phyloP scores from a whole-genome alignment of 805 yeast genomes.

The Candida germanica region DNA sequence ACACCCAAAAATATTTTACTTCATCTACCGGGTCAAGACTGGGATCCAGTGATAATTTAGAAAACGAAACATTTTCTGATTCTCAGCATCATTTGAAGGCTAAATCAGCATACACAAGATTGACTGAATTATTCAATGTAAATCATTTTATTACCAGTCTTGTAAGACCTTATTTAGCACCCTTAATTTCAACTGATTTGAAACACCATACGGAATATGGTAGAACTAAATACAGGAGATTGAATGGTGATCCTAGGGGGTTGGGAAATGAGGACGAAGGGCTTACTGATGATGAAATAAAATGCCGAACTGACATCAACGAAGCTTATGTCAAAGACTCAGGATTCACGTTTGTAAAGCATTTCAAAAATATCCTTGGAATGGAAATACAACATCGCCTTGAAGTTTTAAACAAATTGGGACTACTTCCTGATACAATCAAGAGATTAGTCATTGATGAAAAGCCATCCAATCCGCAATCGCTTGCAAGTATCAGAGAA shows the following conservation, averaged over 20 bases:
- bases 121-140: conserved; percentile 91
- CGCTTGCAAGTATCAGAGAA: conserved; percentile 62
- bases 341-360: conserved; percentile 29
- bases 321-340: conserved; percentile 33
- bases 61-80: conserved; percentile 12
- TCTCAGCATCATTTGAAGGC: conserved; percentile 25
- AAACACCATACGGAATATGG: conserved; percentile 58
- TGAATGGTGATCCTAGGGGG: conserved; percentile 17
- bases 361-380: conserved; percentile 53
- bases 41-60: conserved; percentile 12
- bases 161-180: conserved; percentile 93
- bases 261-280: conserved; percentile 28
- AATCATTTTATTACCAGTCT: conserved; percentile 88
- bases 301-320: conserved; percentile 3
- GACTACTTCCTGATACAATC: conserved; percentile 65
- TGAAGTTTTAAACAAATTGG: conserved; percentile 73
- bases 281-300: conserved; percentile 10
- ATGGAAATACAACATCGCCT: conserved; percentile 84
- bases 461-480: conserved; percentile 64
- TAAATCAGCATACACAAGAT: conserved; percentile 70
- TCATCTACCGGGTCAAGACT: conserved; percentile 9
- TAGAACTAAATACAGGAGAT: conserved; percentile 19
- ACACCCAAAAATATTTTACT: conserved; percentile 42
- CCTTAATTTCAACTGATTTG: conserved; percentile 77
- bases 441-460: conserved; percentile 85